phyloP scores from a whole-genome alignment of 139 green algal species.

The Asterochloris sp. region DNA sequence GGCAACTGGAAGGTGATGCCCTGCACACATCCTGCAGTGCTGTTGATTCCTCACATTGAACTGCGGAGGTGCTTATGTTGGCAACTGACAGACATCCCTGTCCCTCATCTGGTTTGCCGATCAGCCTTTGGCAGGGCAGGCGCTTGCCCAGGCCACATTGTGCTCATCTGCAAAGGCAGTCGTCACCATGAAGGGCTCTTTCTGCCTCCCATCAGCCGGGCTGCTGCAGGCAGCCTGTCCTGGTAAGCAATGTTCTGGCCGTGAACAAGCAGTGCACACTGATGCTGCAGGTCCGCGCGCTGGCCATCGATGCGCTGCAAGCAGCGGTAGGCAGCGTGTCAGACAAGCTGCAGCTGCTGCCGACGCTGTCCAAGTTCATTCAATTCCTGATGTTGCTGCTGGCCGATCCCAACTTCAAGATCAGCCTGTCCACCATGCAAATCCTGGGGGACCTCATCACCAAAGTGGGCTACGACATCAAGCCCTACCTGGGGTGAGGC shows the following conservation, averaged over 20 bases:
- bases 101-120: not conserved
- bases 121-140: constrained; percentile 12
- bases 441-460: constrained; percentile 58
- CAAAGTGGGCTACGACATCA: constrained; percentile 46
- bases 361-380: constrained; percentile 52
- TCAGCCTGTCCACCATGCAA: constrained; percentile 63
- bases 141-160: constrained; percentile 10
- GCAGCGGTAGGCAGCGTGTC: constrained; percentile 34
- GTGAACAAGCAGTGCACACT: not conserved
- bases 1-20: constrained; percentile 71
- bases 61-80: not conserved
- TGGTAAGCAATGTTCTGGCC: no score
- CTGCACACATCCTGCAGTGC: not conserved
- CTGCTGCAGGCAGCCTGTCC: no score
- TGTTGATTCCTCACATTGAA: no score
- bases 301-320: constrained; percentile 64
- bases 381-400: constrained; percentile 62
- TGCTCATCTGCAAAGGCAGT: not conserved
- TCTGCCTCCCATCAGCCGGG: no score
- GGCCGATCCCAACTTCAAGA: constrained; percentile 82
- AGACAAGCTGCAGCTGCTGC: constrained; percentile 35
- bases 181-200: not conserved
- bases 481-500: constrained; percentile 43
- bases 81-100: not conserved
- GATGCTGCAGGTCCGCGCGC: constrained; percentile 25